Evolutionary conservation across 2,329 filamentous ascomycete species (phyloP).

Genomic region (Scedosporium apiospermum): DNA sequence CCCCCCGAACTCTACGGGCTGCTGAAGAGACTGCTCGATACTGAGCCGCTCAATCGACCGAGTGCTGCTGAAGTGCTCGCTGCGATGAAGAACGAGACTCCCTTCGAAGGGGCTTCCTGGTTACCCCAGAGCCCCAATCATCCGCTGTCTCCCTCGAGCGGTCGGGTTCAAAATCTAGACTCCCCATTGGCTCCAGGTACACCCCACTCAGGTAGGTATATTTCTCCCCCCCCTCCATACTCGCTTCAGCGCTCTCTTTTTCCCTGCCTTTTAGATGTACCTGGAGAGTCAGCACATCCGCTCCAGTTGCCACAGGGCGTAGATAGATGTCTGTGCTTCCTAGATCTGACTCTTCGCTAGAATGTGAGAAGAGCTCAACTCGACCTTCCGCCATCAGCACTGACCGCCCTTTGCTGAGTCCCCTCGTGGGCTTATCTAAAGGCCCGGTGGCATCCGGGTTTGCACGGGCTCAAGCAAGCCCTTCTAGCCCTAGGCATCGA

Average conservation of each 20-base stretch:
- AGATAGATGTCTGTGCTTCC: no score
- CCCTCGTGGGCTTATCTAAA: neutral
- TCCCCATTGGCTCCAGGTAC: conserved; percentile 40
- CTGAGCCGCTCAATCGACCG: conserved; percentile 68
- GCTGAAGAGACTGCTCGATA: conserved; percentile 68
- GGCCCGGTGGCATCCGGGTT: neutral
- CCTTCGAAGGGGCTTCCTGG: conserved; percentile 25
- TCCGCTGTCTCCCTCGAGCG: conserved; percentile 13
- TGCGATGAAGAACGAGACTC: conserved; percentile 62
- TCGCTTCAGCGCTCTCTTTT: neutral
- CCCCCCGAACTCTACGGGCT: conserved; percentile 80
- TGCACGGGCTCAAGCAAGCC: neutral
- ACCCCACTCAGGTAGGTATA: conserved; percentile 32
- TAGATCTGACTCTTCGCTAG: neutral
- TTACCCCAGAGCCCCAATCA: neutral
- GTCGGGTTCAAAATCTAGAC: conserved; percentile 45
- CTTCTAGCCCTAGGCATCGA: neutral
- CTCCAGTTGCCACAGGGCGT: no score
- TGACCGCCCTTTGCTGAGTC: neutral
- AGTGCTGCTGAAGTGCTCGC: conserved; percentile 77
- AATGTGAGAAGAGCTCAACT: neutral
- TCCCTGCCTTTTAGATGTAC: neutral
- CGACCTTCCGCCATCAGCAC: neutral
- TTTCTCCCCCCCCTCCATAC: no score
- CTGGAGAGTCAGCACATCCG: no score